Percentiles rank a stretch among this genome's conserved stretches.
phyloP scores from a whole-genome alignment of 2,329 filamentous ascomycete genomes.

The Stagonosporopsis cucurbitacearum region DNA sequence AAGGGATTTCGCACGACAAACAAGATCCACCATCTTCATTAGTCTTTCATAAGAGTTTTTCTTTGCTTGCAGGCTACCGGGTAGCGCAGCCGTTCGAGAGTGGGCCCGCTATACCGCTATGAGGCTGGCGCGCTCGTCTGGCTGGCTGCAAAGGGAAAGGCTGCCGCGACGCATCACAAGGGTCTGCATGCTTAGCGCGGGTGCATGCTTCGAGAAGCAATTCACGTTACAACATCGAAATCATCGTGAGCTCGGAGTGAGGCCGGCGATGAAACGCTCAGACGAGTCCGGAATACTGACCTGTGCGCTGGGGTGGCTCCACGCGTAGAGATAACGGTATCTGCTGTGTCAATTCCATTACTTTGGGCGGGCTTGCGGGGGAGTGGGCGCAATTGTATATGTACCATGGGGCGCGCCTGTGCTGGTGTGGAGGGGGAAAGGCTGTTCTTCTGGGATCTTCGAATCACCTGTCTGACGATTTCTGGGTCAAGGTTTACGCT shows the following conservation, averaged over 20 bases:
- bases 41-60: constrained; percentile 16
- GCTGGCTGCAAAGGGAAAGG: not conserved
- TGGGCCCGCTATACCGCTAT: not conserved
- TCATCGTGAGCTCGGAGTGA: constrained; percentile 14
- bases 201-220: constrained; percentile 10
- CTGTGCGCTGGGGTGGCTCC: constrained; percentile 18
- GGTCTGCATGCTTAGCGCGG: constrained; percentile 17
- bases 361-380: constrained; percentile 13
- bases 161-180: constrained; percentile 14
- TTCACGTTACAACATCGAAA: constrained; percentile 19
- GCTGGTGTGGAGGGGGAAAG: constrained; percentile 12
- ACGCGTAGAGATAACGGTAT: constrained; percentile 17
- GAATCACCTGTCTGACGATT: too few relatives aligned
- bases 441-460: too few relatives aligned
- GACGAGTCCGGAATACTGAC: constrained; percentile 8
- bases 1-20: constrained; percentile 20
- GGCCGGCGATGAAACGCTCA: constrained; percentile 16
- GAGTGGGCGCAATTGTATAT: constrained; percentile 10
- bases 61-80: constrained; percentile 8
- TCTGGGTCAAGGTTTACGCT: not conserved
- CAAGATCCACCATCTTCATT: constrained; percentile 17
- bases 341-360: constrained; percentile 22
- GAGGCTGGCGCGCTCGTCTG: not conserved
- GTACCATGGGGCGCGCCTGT: constrained; percentile 18
- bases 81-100: not conserved